A percentile compares a stretch with the other conserved stretches of the same genome.
Evolutionary conservation across 352 stramenopile genomes (phyloP).

Genomic region (Pythium chondricola): DNA sequence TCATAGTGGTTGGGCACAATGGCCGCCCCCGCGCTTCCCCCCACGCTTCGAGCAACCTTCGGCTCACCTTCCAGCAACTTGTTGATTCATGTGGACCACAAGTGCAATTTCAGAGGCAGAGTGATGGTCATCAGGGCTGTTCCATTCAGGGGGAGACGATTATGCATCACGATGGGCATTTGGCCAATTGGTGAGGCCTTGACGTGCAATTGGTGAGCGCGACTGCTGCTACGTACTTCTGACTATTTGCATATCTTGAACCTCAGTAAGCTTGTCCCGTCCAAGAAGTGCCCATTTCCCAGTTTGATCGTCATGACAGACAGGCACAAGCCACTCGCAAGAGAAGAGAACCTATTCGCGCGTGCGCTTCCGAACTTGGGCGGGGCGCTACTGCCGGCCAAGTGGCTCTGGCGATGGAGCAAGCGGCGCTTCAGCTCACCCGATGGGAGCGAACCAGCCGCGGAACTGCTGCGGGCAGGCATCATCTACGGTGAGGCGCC

Average conservation of each 20-base stretch:
- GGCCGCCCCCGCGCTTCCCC: background rate
- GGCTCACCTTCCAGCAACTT: background rate
- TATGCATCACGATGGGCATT: too few relatives aligned
- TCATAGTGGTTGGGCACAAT: slow-evolving; percentile 6
- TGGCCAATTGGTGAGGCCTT: too few relatives aligned
- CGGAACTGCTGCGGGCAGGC: background rate
- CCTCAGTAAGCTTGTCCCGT: too few relatives aligned
- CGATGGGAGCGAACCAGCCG: background rate
- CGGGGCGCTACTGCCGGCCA: background rate
- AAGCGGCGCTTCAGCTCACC: slow-evolving; percentile 3
- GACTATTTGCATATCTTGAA: too few relatives aligned
- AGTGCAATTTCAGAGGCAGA: background rate
- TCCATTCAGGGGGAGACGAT: too few relatives aligned
- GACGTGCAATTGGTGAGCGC: too few relatives aligned
- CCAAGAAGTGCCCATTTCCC: too few relatives aligned
- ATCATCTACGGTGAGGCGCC: slow-evolving; percentile 4
- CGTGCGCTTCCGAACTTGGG: background rate
- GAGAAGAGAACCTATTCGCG: too few relatives aligned
- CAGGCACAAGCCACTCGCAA: too few relatives aligned
- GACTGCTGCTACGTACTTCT: too few relatives aligned
- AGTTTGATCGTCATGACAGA: too few relatives aligned
- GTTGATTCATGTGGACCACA: slow-evolving; percentile 1
- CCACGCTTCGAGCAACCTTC: slow-evolving; percentile 10
- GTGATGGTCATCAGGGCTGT: background rate
- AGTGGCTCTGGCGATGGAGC: slow-evolving; percentile 7